Evolutionary conservation across 371 early-diverging fungal genomes (phyloP).

Genomic region (Syncephalastrum sp.): DNA sequence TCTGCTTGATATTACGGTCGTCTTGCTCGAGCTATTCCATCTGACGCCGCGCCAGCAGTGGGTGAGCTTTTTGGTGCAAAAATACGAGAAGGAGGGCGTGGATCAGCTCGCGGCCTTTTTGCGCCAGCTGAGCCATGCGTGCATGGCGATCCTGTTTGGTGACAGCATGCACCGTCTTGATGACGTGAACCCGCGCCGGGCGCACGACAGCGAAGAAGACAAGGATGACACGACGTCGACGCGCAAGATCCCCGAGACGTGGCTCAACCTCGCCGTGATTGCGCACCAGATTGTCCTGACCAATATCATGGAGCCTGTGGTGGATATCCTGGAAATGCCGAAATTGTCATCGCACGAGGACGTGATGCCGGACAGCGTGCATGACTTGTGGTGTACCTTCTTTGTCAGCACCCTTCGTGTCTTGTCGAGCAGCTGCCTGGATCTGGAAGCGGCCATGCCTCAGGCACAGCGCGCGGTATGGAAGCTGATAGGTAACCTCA

Average conservation of each 20-base stretch:
- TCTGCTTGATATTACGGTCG: conserved; percentile 46
- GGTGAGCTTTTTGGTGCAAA: conserved; percentile 32
- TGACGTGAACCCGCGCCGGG: conserved; percentile 23
- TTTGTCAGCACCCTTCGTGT: conserved; percentile 56
- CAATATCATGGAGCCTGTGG: conserved; percentile 55
- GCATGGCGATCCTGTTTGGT: conserved; percentile 50
- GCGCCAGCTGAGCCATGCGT: conserved; percentile 51
- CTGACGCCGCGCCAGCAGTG: conserved; percentile 46
- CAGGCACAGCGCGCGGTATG: conserved; percentile 59
- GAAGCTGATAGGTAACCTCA: conserved; percentile 64
- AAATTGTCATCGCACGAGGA: conserved; percentile 40
- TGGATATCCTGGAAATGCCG: conserved; percentile 44
- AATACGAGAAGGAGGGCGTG: conserved; percentile 42
- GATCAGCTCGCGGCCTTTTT: conserved; percentile 53
- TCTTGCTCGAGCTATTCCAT: conserved; percentile 46
- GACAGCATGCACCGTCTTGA: conserved; percentile 30
- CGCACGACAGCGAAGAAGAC: conserved; percentile 16
- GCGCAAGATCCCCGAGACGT: conserved; percentile 46
- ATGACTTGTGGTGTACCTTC: conserved; percentile 56
- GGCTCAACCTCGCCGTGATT: conserved; percentile 60
- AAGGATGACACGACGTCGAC: conserved; percentile 22
- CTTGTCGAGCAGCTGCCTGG: conserved; percentile 56
- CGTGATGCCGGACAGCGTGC: conserved; percentile 12
- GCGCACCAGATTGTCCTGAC: conserved; percentile 52
- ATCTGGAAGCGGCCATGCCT: conserved; percentile 57